Base-by-base conservation (phyloP, 2,329 filamentous ascomycete genomes). In the Zymoseptoria tritici region DNA sequence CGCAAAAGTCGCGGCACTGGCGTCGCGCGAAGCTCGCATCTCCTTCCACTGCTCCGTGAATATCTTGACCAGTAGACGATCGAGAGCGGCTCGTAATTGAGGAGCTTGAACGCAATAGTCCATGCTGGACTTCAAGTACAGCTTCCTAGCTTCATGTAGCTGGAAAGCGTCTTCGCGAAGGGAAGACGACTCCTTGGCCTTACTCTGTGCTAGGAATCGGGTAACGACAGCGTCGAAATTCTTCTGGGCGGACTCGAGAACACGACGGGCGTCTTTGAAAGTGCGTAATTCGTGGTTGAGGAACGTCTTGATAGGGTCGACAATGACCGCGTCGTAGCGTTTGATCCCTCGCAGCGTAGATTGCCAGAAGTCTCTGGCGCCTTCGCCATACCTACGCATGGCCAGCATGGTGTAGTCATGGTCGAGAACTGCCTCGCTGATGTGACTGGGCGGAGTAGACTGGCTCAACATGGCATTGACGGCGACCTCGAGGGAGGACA, bases 81-180 rank as follows among this genome's bases (percentile, higher is more conserved):
- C 94, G 60, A 97, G 81, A 1, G 87, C 85, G 67, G 88, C 85
- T 54, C 94, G 86, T 52, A 97, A 77, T 73, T 97, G 91, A 0
- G 94, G 92, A 1, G 90, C 90, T 66, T 91, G 83, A 65, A 94
- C 85, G 68, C 90, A 96, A 72, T 92, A 97, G 74, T 99, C 94
- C 84, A 99, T 86, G 13, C 90, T 92, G 1, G 92, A 89, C 72
- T 91, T 93, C 51, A 97, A 80, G 73, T 99, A 99, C 31, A 86
- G 84, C 71, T 94, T 95, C 60, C 93, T 85, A 22, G 90, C 89
- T 78, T 97, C 94, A 72, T 96, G 94, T 46, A 97, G 85, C 72
- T 94, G 87, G 70, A 99, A 99, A 0, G 94, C 94, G 75, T 99
- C 94, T 74, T 99, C 94, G 61, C 94, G 84, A 58, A 99, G 79